Conservation (phyloP, 495 filamentous ascomycete genomes). For the Bacidia gigantensis region DNA sequence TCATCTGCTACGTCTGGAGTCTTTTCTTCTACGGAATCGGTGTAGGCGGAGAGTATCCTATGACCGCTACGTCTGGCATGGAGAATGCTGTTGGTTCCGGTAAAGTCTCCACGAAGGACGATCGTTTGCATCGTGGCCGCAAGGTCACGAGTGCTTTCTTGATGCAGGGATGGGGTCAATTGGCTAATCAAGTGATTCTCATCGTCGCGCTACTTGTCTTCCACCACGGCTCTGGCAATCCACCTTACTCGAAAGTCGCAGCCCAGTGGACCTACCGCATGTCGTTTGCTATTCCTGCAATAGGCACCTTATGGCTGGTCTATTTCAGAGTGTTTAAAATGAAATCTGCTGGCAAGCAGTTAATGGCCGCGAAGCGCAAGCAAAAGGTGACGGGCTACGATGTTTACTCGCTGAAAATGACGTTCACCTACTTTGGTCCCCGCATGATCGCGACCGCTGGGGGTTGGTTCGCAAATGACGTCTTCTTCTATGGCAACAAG, state of each 20-base stretch:
- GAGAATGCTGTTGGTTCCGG: conserved; percentile 77
- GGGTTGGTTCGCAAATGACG: conserved; percentile 81
- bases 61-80: conserved; percentile 91
- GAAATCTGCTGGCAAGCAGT: conserved; percentile 59
- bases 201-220: conserved; percentile 71
- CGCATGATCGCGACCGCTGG: conserved; percentile 74
- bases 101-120: conserved; percentile 72
- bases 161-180: conserved; percentile 96
- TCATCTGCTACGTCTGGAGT: conserved; percentile 83
- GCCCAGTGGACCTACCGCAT: conserved; percentile 78
- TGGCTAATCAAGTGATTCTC: conserved; percentile 75
- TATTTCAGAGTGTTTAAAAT: conserved; percentile 88
- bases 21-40: conserved; percentile 85
- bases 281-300: conserved; percentile 70
- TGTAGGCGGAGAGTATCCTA: conserved; percentile 89
- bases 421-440: conserved; percentile 64
- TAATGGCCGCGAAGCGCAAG: conserved; percentile 69
- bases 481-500: conserved; percentile 98
- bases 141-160: conserved; percentile 86
- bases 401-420: conserved; percentile 57
- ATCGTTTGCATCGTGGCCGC: conserved; percentile 83
- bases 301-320: conserved; percentile 81
- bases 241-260: conserved; percentile 55
- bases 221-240: conserved; percentile 56
- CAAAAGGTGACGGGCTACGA: conserved; percentile 77